Conservation (phyloP, 2,329 filamentous ascomycete species). For the Penicillium sp. region DNA sequence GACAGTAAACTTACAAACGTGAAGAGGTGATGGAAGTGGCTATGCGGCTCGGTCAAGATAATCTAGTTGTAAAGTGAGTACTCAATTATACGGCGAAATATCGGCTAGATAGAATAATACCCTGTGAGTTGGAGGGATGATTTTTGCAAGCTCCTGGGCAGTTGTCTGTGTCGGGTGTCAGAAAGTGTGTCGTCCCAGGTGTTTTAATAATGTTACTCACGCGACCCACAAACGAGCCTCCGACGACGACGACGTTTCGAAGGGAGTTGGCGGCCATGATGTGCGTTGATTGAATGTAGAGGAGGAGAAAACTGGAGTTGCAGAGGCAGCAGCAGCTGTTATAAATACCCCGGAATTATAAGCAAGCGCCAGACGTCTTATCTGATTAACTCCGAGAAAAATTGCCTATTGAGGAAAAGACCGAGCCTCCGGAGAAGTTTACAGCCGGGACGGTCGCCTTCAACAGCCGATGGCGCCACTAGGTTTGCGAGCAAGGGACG, state of each 20-base stretch:
- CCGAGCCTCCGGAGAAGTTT: slow-evolving; percentile 19
- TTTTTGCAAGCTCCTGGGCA: slow-evolving; percentile 40
- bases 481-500: background rate
- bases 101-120: slow-evolving; percentile 20
- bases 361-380: slow-evolving; percentile 9
- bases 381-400: slow-evolving; percentile 26
- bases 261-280: slow-evolving; percentile 32
- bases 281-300: background rate
- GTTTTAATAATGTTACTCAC: slow-evolving; percentile 19
- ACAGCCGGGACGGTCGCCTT: slow-evolving; percentile 12
- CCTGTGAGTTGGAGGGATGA: slow-evolving; percentile 40
- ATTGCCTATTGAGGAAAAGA: slow-evolving; percentile 12
- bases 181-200: slow-evolving; percentile 9
- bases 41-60: slow-evolving; percentile 39
- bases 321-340: background rate
- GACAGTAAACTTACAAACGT: slow-evolving; percentile 38
- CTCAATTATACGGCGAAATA: background rate
- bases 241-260: slow-evolving; percentile 42
- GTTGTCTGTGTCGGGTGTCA: slow-evolving; percentile 25
- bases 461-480: slow-evolving; percentile 19
- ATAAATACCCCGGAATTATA: background rate
- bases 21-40: slow-evolving; percentile 43
- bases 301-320: background rate
- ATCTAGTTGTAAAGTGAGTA: slow-evolving; percentile 23
- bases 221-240: slow-evolving; percentile 42